Conservation (phyloP, 306 rosid genomes). For the Rosa chinensis region DNA sequence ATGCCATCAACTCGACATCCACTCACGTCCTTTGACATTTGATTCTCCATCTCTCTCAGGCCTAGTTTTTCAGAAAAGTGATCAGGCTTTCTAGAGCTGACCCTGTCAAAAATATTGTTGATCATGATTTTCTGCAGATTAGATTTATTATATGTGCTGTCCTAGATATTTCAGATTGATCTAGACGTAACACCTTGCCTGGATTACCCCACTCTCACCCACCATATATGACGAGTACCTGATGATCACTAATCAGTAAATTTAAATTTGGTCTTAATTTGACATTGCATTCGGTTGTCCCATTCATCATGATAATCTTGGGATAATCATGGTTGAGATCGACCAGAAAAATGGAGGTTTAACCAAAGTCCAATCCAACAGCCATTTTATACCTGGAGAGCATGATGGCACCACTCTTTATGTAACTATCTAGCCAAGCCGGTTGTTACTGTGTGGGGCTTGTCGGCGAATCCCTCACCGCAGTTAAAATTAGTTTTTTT, state of each 20-base stretch:
- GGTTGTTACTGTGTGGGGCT: conserved; percentile 25
- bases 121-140: conserved; percentile 30
- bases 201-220: conserved; percentile 57
- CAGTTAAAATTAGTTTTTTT: conserved; percentile 2
- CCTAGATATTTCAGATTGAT: conserved; percentile 36
- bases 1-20: conserved; percentile 29
- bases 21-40: conserved; percentile 20
- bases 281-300: conserved; percentile 17
- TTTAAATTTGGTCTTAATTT: neutral
- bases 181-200: conserved; percentile 60
- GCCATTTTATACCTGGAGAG: conserved; percentile 39
- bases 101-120: conserved; percentile 18
- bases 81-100: conserved; percentile 38
- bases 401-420: conserved; percentile 17
- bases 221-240: conserved; percentile 43
- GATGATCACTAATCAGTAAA: neutral
- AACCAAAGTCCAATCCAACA: conserved; percentile 38
- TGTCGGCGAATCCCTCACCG: conserved; percentile 52
- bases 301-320: conserved; percentile 17
- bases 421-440: conserved; percentile 25
- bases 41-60: conserved; percentile 43
- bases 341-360: conserved; percentile 9
- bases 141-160: conserved; percentile 32
- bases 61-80: conserved; percentile 45
- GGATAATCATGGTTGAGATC: conserved; percentile 10